Evolutionary conservation across 306 rosid species (phyloP), one percentile per base, ranked within the genome.

Genomic region (Vicia villosa): DNA sequence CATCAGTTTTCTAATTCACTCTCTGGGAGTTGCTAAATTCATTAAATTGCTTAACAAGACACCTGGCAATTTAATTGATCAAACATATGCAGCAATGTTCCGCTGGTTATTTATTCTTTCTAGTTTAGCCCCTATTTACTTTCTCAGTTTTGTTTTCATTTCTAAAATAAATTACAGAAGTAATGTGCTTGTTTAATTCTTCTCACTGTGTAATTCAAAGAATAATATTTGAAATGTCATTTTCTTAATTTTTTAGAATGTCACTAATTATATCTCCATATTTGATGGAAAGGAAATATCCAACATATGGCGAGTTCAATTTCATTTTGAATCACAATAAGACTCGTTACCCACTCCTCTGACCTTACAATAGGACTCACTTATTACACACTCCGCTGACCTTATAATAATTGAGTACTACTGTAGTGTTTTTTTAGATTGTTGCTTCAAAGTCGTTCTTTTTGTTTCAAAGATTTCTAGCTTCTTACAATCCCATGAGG

Each of bases 21-120:
- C 15, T 13, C 24, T 19, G 24, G n/a, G 59, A 52, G 66, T 45
- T 66, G 26, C 68, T 75, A 66, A 37, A 21, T 20, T 50, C n/a
- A 60, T 38, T 40, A 55, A 32, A 56, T 46, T 74, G 73, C 61
- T n/a, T 19, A 46, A 17, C 17, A 36, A 30, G 20, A 38, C 49
- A 65, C 46, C 8, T 46, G 52, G 0, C 10, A 46, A 46, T 46
- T 50, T 26, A 42, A 32, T 45, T 47, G 57, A 60, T 55, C 42
- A n/a, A 37, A 52, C 34, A 21, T 21, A 52, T 52, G 30, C 32
- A 21, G 32, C 34, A 21, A 10, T 21, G 1, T 57, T 68, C n/a
- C 22, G 13, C 17, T 10, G 68, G 13, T 40, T 20, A 14, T 20
- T 52, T 20, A 20, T 52, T 45, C 10, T 34, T 34, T 34, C 38